Evolutionary conservation across 441 rosid genomes (phyloP).

Genomic region (Brassica hybrid): DNA sequence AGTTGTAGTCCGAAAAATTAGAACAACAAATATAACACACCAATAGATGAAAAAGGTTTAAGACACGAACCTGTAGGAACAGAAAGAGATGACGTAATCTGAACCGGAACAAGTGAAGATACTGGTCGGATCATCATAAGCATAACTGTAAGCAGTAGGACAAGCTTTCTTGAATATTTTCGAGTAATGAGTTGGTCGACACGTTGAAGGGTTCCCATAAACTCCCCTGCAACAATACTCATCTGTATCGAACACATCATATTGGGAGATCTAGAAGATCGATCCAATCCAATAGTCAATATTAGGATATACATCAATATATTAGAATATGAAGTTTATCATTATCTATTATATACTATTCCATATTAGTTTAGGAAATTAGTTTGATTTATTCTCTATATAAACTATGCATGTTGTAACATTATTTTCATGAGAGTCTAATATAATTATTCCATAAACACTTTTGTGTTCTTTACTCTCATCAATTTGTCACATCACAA

Average conservation of each 20-base stretch:
- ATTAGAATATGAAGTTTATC: too few relatives aligned
- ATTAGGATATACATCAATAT: too few relatives aligned
- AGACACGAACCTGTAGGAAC: constrained; percentile 73
- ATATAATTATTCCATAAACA: too few relatives aligned
- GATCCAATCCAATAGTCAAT: too few relatives aligned
- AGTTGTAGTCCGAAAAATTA: background rate
- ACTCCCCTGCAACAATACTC: constrained; percentile 91
- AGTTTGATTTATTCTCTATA: too few relatives aligned
- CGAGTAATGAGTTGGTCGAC: constrained; percentile 83
- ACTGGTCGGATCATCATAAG: constrained; percentile 92
- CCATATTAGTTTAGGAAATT: too few relatives aligned
- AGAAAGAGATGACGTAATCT: constrained; percentile 78
- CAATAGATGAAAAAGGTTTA: background rate
- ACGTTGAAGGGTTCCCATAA: constrained; percentile 62
- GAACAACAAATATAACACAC: background rate
- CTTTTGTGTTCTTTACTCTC: too few relatives aligned
- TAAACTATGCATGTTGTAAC: too few relatives aligned
- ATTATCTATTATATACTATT: too few relatives aligned
- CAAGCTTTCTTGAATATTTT: constrained; percentile 84
- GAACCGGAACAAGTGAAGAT: constrained; percentile 75
- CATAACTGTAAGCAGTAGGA: constrained; percentile 90
- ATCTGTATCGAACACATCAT: constrained; percentile 80
- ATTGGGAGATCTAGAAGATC: too few relatives aligned
- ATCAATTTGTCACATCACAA: too few relatives aligned
- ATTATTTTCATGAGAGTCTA: too few relatives aligned